phyloP scores from a whole-genome alignment of 129 eudicot species.

The Kitagawia praeruptora region DNA sequence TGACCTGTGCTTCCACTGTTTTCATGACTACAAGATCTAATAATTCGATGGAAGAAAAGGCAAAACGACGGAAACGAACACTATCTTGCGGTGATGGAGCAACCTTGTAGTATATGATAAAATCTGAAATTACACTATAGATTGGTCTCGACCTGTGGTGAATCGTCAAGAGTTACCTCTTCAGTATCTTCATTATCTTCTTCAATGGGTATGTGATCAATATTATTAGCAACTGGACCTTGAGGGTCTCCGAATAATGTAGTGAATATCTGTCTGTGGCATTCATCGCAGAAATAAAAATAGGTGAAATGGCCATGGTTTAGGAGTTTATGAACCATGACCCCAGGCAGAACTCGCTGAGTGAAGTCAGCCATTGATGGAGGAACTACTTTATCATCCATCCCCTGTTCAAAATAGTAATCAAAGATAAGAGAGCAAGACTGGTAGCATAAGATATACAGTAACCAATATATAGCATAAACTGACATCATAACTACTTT shows the following conservation, averaged over 20 bases:
- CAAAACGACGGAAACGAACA: background rate
- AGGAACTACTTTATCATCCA: conserved; percentile 74
- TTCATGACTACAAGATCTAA: background rate
- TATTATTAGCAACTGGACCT: conserved; percentile 48
- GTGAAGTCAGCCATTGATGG: conserved; percentile 64
- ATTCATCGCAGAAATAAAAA: conserved; percentile 77
- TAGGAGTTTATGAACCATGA: conserved; percentile 77
- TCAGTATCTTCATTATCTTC: conserved; percentile 23
- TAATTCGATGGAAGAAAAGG: background rate
- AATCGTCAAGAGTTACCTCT: conserved; percentile 21
- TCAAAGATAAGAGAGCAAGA: background rate
- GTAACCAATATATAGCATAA: background rate
- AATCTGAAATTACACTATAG: background rate
- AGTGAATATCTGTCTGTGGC: conserved; percentile 71
- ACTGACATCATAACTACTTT: background rate
- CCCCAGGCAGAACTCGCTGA: conserved; percentile 64
- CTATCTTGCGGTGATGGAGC: background rate
- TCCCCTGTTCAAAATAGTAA: conserved; percentile 40
- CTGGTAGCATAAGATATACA: background rate
- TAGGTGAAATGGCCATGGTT: conserved; percentile 83
- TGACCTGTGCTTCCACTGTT: background rate
- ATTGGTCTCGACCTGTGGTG: conserved; percentile 19
- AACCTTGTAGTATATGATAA: background rate
- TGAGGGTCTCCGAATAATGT: conserved; percentile 65
- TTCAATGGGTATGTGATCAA: conserved; percentile 21